Percentiles rank a stretch among this genome's conserved stretches.
phyloP scores from a whole-genome alignment of 2,329 filamentous ascomycete species.

The Aureobasidium sp. region DNA sequence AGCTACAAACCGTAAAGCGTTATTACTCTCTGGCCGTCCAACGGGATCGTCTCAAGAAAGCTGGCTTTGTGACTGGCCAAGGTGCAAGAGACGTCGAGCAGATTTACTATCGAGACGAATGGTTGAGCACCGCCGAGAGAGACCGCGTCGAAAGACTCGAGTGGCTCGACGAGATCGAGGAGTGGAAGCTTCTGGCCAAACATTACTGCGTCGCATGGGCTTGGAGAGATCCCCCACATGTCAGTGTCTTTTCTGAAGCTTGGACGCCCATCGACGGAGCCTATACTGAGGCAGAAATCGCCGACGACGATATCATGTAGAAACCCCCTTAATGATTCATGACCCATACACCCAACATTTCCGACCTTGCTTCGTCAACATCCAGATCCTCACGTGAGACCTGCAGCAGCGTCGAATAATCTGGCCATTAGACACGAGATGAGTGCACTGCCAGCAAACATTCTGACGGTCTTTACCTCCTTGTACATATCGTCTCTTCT shows the following conservation, averaged over 20 bases:
- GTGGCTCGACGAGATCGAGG: conserved; percentile 90
- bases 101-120: conserved; percentile 56
- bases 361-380: too few relatives aligned
- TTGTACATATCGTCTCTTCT: too few relatives aligned
- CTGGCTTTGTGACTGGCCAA: conserved; percentile 57
- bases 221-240: conserved; percentile 53
- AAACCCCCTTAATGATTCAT: neutral
- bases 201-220: conserved; percentile 93
- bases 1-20: conserved; percentile 70
- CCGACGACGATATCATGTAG: conserved; percentile 17
- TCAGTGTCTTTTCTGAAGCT: conserved; percentile 13
- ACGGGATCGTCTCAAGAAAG: conserved; percentile 54
- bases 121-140: conserved; percentile 66
- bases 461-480: too few relatives aligned
- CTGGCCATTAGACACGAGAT: too few relatives aligned
- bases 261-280: conserved; percentile 16
- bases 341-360: too few relatives aligned
- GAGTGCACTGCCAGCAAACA: too few relatives aligned
- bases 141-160: conserved; percentile 72
- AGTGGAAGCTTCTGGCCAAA: conserved; percentile 77
- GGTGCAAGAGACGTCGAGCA: conserved; percentile 55
- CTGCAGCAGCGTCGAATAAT: too few relatives aligned
- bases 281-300: conserved; percentile 16
- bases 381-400: too few relatives aligned
- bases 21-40: conserved; percentile 67